These are phyloP conservation scores for Chaetomium sp. DNA, from an alignment of 2,329 filamentous ascomycete genomes.

Conservation along the genomic window DNA sequence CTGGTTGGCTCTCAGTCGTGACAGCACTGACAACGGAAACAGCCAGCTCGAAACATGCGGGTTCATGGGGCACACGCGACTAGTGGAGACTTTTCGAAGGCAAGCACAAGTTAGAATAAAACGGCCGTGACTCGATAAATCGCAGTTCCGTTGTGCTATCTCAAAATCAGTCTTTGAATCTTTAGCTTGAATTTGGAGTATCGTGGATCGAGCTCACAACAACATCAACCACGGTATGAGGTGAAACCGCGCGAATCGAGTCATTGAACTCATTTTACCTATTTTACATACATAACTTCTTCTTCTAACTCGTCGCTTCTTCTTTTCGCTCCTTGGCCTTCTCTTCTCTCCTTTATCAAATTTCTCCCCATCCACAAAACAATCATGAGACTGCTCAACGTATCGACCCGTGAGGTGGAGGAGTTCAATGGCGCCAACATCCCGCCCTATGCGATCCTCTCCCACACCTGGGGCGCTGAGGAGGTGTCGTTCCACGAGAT, in stretches of 20 bases:
- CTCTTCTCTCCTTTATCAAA: background rate
- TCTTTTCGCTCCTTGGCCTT: background rate
- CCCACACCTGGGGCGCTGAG: constrained; percentile 31
- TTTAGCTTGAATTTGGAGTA: too few relatives aligned
- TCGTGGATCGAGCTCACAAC: too few relatives aligned
- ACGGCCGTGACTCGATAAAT: too few relatives aligned
- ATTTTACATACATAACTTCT: too few relatives aligned
- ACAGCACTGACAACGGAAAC: constrained; percentile 3
- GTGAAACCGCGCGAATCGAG: background rate
- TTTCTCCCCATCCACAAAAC: background rate
- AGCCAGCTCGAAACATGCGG: background rate
- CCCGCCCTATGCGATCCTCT: constrained; percentile 34
- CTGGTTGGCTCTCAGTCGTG: constrained; percentile 15
- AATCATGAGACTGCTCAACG: constrained; percentile 34
- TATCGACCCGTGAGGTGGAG: constrained; percentile 29
- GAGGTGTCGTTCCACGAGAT: constrained; percentile 17
- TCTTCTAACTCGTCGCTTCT: background rate
- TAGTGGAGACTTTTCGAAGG: too few relatives aligned
- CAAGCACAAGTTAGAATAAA: too few relatives aligned
- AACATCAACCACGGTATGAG: background rate
- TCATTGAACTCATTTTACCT: background rate
- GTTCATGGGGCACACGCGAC: background rate
- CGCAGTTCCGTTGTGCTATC: too few relatives aligned
- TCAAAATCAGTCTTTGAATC: too few relatives aligned
- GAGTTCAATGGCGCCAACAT: constrained; percentile 25